Conservation (phyloP, 2,329 filamentous ascomycete genomes). For the Xenosphaeropsis pyriputrescens region DNA sequence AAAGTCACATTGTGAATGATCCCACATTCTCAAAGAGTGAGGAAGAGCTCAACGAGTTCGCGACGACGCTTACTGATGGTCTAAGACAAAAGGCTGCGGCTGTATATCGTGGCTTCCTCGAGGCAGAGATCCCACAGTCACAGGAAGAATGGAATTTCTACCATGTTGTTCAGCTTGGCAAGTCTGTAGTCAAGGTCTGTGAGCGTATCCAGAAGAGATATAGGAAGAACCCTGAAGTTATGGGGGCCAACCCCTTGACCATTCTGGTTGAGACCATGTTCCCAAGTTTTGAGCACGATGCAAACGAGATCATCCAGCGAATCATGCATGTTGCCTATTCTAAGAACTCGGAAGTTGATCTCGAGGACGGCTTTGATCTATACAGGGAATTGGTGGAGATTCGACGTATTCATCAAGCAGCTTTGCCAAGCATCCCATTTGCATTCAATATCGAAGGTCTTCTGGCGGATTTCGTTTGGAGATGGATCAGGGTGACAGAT, state of each 20-base stretch:
- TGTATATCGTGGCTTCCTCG: constrained; percentile 68
- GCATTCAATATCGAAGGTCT: constrained; percentile 78
- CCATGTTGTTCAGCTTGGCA: constrained; percentile 79
- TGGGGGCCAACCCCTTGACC: constrained; percentile 52
- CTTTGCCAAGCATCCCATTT: constrained; percentile 60
- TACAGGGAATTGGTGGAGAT: constrained; percentile 83
- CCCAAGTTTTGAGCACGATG: constrained; percentile 81
- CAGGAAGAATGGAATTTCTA: constrained; percentile 81
- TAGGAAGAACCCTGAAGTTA: constrained; percentile 71
- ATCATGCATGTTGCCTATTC: constrained; percentile 63
- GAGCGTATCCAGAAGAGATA: constrained; percentile 90
- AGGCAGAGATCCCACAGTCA: constrained; percentile 64
- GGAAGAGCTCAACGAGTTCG: constrained; percentile 59
- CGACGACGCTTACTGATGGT: constrained; percentile 55
- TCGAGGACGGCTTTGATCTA: constrained; percentile 87
- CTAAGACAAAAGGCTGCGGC: constrained; percentile 60
- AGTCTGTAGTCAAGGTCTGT: constrained; percentile 70
- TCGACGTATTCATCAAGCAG: constrained; percentile 63
- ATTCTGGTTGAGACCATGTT: constrained; percentile 74
- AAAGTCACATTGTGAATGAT: constrained; percentile 71
- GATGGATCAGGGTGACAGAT: constrained; percentile 79
- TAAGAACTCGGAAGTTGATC: constrained; percentile 59
- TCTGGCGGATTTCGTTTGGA: constrained; percentile 87
- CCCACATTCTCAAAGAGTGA: constrained; percentile 56
- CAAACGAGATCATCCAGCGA: constrained; percentile 66